Base-by-base conservation (phyloP, 306 rosid species). In the Rubus idaeus region DNA sequence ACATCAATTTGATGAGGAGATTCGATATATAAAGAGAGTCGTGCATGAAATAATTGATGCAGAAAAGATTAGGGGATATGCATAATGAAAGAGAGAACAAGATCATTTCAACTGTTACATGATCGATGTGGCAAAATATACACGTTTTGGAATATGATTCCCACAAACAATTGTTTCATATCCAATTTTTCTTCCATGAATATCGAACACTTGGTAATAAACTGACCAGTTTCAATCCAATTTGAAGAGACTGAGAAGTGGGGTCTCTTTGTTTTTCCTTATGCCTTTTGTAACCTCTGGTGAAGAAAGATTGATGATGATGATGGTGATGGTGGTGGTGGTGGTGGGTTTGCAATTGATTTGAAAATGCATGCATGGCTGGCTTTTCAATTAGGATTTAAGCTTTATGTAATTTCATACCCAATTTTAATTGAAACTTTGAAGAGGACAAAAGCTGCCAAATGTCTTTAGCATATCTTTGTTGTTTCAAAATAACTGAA, bases 391-490 rank as follows among this genome's bases (percentile, higher is more conserved):
- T 30, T 64, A 63, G 75, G 30, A 49, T 39, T 63, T 0, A 3
- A 39, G 78, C 81, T 80, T 85, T 79, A 62, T 71, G 72, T 72
- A 75, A 78, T 81, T 82, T 74, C 75, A 79, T 74, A 78, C 79
- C 74, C 41, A 75, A 58, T 55, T 70, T 46, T 3, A 65, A n/a
- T 75, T 58, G 23, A 57, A 88, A 75, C 84, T 83, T 83, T 78
- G 83, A 56, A 75, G 88, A 86, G 64, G 79, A 80, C 86, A 86
- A 87, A 91, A 84, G 89, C 89, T 65, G 70, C 26, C 70, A 17
- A 65, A 65, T 39, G 69, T 39, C 85, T 82, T 79, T 88, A 80
- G 83, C 88, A 88, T 78, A 78, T 90, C 78, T 81, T 78, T 84
- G 83, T 79, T 88, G 75, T 80, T 83, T 79, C 83, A 75, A 84